phyloP scores from a whole-genome alignment of 768 basidiomycete genomes.

The Amanita pseudoporphyria region DNA sequence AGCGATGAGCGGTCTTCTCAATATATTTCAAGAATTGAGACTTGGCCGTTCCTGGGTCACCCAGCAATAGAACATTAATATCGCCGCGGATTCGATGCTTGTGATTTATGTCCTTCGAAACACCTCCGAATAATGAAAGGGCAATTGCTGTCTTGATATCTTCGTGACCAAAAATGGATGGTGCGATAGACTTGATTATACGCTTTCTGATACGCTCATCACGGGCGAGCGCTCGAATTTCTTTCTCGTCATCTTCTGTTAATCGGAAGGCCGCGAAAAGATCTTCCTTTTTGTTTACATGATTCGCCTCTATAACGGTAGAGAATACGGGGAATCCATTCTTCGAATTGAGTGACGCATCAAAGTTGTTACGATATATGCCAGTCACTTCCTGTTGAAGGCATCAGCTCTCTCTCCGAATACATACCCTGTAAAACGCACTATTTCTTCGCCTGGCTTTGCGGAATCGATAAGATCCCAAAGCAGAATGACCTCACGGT shows the following conservation, averaged over 20 bases:
- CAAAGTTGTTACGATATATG: constrained; percentile 97
- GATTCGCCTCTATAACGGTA: constrained; percentile 96
- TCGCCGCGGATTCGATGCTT: constrained; percentile 96
- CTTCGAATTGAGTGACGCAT: constrained; percentile 95
- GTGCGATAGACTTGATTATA: constrained; percentile 97
- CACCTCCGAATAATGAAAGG: constrained; percentile 89
- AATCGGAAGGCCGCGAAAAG: constrained; percentile 96
- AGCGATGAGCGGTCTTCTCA: constrained; percentile 96
- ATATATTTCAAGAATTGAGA: constrained; percentile 99
- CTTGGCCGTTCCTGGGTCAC: constrained; percentile 98
- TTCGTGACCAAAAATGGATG: constrained; percentile 98
- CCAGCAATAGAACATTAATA: constrained; percentile 92
- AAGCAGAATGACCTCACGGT: constrained; percentile 91
- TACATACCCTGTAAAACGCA: constrained; percentile 27
- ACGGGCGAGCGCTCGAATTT: constrained; percentile 77
- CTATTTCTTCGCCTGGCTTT: constrained; percentile 98
- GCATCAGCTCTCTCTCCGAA: constrained; percentile 8
- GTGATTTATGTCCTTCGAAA: constrained; percentile 91
- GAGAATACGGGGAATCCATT: constrained; percentile 99
- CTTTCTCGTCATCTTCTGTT: constrained; percentile 93
- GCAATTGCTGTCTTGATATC: constrained; percentile 98
- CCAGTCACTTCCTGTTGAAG: constrained; percentile 83
- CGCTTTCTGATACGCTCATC: constrained; percentile 96
- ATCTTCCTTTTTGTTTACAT: constrained; percentile 98
- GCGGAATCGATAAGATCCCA: constrained; percentile 99